phyloP scores from a whole-genome alignment of 2,329 filamentous ascomycete species.

The Hymenoscyphus salicellus region DNA sequence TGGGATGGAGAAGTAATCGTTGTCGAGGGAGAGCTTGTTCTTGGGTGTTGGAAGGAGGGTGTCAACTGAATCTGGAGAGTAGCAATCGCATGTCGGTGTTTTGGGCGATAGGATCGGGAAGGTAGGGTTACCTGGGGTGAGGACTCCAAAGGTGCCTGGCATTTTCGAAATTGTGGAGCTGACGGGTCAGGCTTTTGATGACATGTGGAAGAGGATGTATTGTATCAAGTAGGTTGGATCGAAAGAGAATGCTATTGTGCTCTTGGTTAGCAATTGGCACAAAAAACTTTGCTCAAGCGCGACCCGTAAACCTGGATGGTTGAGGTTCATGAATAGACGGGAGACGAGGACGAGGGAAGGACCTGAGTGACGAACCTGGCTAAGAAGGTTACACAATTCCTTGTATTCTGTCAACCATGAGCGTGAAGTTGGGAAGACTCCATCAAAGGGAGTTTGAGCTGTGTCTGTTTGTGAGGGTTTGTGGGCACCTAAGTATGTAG shows the following conservation, averaged over 20 bases:
- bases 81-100: background rate
- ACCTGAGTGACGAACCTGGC: background rate
- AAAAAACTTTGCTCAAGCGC: background rate
- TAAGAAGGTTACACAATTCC: background rate
- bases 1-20: constrained; percentile 8
- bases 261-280: background rate
- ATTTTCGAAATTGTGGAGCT: background rate
- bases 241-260: background rate
- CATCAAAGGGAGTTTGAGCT: background rate
- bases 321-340: background rate
- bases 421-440: background rate
- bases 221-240: background rate
- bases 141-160: background rate
- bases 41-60: background rate
- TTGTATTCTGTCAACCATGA: background rate
- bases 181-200: background rate
- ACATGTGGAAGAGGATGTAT: background rate
- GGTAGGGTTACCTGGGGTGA: background rate
- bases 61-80: background rate
- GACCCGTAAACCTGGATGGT: background rate
- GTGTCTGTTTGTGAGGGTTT: background rate
- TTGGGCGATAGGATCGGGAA: background rate
- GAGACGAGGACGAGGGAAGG: background rate
- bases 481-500: background rate
- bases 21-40: background rate